These are phyloP conservation scores for Sporisorium exsertum DNA, from an alignment of 1,284 basidiomycete species.

Conservation along the genomic window DNA sequence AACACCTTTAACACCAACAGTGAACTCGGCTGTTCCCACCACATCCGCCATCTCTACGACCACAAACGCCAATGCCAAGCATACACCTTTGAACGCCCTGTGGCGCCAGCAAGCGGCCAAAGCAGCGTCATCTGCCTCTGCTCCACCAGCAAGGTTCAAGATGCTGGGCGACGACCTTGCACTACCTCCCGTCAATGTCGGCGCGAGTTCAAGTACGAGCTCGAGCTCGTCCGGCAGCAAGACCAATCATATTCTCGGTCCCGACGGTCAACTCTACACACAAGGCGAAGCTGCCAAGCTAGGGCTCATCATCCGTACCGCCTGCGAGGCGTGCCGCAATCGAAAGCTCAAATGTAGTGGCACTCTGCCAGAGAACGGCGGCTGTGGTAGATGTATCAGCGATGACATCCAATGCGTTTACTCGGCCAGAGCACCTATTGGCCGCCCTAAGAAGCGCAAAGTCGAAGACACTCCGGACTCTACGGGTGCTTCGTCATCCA, in stretches of 20 bases:
- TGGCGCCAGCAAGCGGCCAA: constrained; percentile 2
- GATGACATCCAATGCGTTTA: constrained; percentile 50
- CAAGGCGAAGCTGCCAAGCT: constrained; percentile 50
- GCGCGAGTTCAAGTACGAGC: background rate
- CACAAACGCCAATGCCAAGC: constrained; percentile 11
- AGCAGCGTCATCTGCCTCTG: background rate
- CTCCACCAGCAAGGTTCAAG: constrained; percentile 4
- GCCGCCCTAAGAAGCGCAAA: constrained; percentile 59
- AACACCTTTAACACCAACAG: constrained; percentile 1
- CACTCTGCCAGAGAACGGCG: constrained; percentile 37
- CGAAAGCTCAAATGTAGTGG: constrained; percentile 63
- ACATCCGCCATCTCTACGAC: background rate
- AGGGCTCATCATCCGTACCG: constrained; percentile 55
- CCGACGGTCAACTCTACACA: constrained; percentile 43
- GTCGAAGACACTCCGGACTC: constrained; percentile 15
- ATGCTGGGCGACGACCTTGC: constrained; percentile 20
- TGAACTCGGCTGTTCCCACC: background rate
- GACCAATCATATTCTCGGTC: constrained; percentile 40
- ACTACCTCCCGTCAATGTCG: constrained; percentile 2
- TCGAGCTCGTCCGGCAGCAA: constrained; percentile 8
- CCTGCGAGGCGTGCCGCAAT: constrained; percentile 59
- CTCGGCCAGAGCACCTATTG: constrained; percentile 56
- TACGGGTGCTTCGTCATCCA: background rate
- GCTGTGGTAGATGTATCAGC: constrained; percentile 49
- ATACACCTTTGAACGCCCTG: constrained; percentile 1